A percentile compares a stretch with the other conserved stretches of the same genome.
Conservation (phyloP, 495 filamentous ascomycete species). For the Podospora tetraspora region DNA sequence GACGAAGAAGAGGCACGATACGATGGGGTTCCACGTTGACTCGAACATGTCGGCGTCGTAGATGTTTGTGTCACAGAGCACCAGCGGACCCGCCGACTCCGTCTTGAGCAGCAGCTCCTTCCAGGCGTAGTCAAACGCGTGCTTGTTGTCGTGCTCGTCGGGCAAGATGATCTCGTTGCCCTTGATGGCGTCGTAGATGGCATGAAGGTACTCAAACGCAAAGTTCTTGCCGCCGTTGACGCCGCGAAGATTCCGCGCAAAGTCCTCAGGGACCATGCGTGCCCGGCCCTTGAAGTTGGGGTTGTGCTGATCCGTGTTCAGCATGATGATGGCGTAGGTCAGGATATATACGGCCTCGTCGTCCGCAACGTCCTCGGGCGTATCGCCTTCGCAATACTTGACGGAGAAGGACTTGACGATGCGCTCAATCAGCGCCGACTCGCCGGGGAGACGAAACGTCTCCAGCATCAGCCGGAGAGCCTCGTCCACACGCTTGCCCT, state of each 20-base stretch:
- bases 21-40: conserved; percentile 89
- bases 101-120: conserved; percentile 87
- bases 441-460: conserved; percentile 90
- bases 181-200: conserved; percentile 87
- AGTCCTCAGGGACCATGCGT: conserved; percentile 77
- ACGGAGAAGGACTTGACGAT: conserved; percentile 83
- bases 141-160: conserved; percentile 92
- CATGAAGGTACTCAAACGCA: conserved; percentile 73
- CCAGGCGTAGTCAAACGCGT: conserved; percentile 97
- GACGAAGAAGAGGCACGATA: conserved; percentile 93
- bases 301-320: conserved; percentile 93
- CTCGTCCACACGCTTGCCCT: conserved; percentile 80
- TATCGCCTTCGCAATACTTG: conserved; percentile 70
- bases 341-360: conserved; percentile 88
- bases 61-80: conserved; percentile 84
- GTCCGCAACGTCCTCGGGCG: conserved; percentile 71
- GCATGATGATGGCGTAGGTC: conserved; percentile 92
- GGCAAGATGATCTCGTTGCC: conserved; percentile 92
- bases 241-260: conserved; percentile 80
- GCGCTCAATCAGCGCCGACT: conserved; percentile 86
- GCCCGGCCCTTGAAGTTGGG: conserved; percentile 75
- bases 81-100: conserved; percentile 63
- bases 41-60: conserved; percentile 98
- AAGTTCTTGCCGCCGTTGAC: conserved; percentile 86
- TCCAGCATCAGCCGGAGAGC: conserved; percentile 81